These are phyloP conservation scores for Hygrophorus russula DNA, from an alignment of 768 basidiomycete species.

Conservation along the genomic window DNA sequence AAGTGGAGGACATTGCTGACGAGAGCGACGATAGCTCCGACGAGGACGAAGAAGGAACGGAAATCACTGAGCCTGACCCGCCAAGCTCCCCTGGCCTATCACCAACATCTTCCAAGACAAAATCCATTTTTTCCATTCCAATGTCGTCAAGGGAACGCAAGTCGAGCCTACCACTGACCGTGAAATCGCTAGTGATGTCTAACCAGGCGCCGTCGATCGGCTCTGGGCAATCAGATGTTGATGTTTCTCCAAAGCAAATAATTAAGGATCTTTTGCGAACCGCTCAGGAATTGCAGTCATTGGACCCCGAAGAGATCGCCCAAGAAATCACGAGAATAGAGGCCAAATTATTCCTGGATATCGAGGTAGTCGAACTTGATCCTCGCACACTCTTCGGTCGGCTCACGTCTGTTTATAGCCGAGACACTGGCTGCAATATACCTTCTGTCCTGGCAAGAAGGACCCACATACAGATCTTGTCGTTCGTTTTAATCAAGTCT, in stretches of 20 bases:
- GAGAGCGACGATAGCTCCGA: slow-evolving; percentile 52
- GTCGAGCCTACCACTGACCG: slow-evolving; percentile 49
- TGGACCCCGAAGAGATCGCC: slow-evolving; percentile 61
- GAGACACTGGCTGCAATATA: slow-evolving; percentile 78
- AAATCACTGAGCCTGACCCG: slow-evolving; percentile 12
- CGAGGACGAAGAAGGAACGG: slow-evolving; percentile 20
- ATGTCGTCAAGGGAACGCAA: slow-evolving; percentile 47
- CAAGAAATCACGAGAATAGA: slow-evolving; percentile 78
- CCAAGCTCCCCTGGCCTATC: slow-evolving; percentile 9
- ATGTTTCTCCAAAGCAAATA: slow-evolving; percentile 41
- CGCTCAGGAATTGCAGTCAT: slow-evolving; percentile 42
- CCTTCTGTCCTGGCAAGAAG: slow-evolving; percentile 57
- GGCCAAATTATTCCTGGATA: slow-evolving; percentile 56
- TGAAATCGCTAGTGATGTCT: slow-evolving; percentile 29
- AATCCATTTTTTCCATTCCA: slow-evolving; percentile 10
- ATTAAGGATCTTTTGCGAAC: slow-evolving; percentile 52
- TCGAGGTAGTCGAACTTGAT: slow-evolving; percentile 43
- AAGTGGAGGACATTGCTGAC: slow-evolving; percentile 41
- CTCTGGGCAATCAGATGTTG: slow-evolving; percentile 20
- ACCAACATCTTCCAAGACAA: slow-evolving; percentile 15
- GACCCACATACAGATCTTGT: slow-evolving; percentile 59
- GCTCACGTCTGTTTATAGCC: slow-evolving; percentile 38
- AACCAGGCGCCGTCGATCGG: slow-evolving; percentile 16
- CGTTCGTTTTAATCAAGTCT: slow-evolving; percentile 58
- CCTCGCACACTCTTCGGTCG: slow-evolving; percentile 4